Percentiles rank a stretch among this genome's conserved stretches.
These are phyloP conservation scores for Gossypium australe DNA, from an alignment of 345 rosid species.

Conservation along the genomic window DNA sequence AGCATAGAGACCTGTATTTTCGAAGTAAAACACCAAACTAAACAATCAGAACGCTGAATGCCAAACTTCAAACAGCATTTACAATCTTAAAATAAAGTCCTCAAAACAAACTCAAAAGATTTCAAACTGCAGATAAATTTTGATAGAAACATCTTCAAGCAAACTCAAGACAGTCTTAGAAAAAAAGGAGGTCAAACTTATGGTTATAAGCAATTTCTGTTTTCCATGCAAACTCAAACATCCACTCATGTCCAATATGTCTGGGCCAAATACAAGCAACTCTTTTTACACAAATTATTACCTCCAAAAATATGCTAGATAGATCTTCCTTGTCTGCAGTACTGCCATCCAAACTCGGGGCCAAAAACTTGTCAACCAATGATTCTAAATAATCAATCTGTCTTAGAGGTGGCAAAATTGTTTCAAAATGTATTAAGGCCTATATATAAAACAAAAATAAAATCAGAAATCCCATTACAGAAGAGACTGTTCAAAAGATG, in stretches of 20 bases:
- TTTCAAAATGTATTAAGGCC: constrained; percentile 71
- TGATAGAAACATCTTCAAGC: not conserved
- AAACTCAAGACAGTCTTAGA: not conserved
- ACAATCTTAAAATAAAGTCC: not conserved
- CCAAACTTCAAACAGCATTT: not conserved
- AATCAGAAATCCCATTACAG: constrained; percentile 7
- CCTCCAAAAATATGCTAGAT: constrained; percentile 82
- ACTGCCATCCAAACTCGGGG: constrained; percentile 50
- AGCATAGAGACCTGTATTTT: not conserved
- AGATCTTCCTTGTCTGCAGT: constrained; percentile 77
- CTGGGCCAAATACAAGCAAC: not conserved
- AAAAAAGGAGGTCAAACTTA: not conserved
- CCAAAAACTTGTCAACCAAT: constrained; percentile 63
- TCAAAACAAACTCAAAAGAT: too few relatives aligned
- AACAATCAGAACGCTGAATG: not conserved
- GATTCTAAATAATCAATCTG: constrained; percentile 66
- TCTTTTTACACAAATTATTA: constrained; percentile 16
- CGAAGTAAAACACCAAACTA: not conserved
- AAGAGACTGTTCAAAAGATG: not conserved
- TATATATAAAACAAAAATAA: constrained; percentile 19
- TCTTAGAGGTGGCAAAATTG: constrained; percentile 60
- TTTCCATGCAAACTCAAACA: not conserved
- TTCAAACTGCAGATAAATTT: not conserved
- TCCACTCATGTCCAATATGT: not conserved
- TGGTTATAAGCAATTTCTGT: not conserved